Conservation (phyloP, 2,329 filamentous ascomycete genomes). For the Fusarium illudens region DNA sequence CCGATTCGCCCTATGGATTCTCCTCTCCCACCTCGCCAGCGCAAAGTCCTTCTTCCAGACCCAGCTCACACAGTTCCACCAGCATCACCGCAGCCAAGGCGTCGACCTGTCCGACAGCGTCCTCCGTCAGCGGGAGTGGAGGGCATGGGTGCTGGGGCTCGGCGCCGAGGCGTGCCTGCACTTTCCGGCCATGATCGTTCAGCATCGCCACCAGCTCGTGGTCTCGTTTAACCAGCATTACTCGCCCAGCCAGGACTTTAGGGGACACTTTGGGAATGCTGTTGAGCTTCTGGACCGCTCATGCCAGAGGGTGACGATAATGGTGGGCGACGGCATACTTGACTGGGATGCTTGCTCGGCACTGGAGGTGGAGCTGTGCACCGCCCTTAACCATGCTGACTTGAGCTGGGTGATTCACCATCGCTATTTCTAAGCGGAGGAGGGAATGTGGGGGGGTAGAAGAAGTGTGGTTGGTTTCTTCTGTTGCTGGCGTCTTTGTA, state of each 20-base stretch:
- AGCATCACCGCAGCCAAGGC: too few relatives aligned
- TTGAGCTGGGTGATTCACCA: neutral
- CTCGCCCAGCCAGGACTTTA: neutral
- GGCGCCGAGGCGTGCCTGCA: neutral
- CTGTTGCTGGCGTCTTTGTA: neutral
- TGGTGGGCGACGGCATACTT: neutral
- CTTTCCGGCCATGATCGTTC: neutral
- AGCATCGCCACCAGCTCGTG: neutral
- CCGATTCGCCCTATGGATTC: neutral
- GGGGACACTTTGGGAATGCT: neutral
- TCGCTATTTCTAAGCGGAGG: neutral
- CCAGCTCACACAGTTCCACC: neutral
- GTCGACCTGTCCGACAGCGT: neutral
- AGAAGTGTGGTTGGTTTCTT: neutral
- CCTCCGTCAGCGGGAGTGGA: neutral
- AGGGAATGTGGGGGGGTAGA: neutral
- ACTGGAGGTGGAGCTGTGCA: neutral
- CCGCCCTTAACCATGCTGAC: neutral
- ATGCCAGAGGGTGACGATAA: neutral
- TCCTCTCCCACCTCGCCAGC: neutral
- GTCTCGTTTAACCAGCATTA: neutral
- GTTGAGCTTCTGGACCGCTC: neutral
- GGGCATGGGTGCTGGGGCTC: neutral
- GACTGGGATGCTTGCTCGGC: neutral
- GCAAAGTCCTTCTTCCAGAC: neutral